Percentiles rank a stretch among this genome's conserved stretches.
phyloP scores from a whole-genome alignment of 345 rosid species.

The Populus euphratica region DNA sequence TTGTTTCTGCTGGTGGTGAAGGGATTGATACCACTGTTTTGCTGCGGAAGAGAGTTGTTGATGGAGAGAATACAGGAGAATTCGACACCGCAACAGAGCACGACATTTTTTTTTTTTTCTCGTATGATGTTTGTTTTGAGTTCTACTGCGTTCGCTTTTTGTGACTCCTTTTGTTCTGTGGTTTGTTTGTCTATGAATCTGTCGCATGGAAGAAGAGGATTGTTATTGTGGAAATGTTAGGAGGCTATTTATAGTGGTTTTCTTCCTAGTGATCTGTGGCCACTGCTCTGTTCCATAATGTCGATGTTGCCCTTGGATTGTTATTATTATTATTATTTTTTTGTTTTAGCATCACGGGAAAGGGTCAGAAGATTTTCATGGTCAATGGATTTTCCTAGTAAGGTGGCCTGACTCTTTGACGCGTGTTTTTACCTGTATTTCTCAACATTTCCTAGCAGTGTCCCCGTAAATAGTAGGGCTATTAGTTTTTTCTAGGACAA shows the following conservation, averaged over 20 bases:
- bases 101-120: slow-evolving; percentile 39
- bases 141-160: background rate
- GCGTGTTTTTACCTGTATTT: background rate
- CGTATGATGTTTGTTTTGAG: background rate
- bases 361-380: background rate
- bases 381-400: background rate
- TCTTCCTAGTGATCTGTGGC: background rate
- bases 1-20: slow-evolving; percentile 35
- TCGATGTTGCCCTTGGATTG: background rate
- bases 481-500: background rate
- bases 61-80: slow-evolving; percentile 82
- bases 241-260: background rate
- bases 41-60: slow-evolving; percentile 64
- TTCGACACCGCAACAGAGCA: slow-evolving; percentile 66
- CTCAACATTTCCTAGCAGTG: background rate
- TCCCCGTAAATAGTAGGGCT: background rate
- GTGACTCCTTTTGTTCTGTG: background rate
- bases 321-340: background rate
- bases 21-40: slow-evolving; percentile 30
- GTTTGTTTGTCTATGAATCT: background rate
- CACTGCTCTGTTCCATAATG: background rate
- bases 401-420: background rate
- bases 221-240: background rate
- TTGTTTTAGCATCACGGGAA: background rate
- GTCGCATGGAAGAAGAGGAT: background rate